A percentile compares a stretch with the other conserved stretches of the same genome.
Evolutionary conservation across 257 asterid genomes (phyloP).

Genomic region (Salvia rosmarinus): DNA sequence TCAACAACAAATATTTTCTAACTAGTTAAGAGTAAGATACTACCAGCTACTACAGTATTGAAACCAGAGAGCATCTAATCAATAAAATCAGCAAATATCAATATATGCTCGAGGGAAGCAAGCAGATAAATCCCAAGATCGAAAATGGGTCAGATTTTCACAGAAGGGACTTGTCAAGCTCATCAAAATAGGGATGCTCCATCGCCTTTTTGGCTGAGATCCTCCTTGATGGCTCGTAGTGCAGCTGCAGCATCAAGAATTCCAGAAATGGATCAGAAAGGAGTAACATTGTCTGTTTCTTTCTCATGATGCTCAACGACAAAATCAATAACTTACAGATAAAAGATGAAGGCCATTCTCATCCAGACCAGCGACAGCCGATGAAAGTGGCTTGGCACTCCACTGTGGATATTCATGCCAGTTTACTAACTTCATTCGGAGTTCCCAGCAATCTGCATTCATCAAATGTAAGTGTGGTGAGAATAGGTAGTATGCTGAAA

Average conservation of each 20-base stretch:
- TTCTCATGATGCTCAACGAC: not conserved
- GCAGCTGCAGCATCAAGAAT: conserved; percentile 51
- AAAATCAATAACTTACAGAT: conserved; percentile 47
- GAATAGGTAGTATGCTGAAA: no score
- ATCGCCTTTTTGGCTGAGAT: conserved; percentile 96
- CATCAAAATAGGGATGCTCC: conserved; percentile 91
- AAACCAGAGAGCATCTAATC: not conserved
- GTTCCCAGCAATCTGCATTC: no score
- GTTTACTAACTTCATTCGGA: conserved; percentile 49
- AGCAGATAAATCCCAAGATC: conserved; percentile 16
- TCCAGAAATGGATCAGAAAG: no score
- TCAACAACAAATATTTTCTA: no score
- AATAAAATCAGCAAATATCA: not conserved
- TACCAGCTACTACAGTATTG: conserved; percentile 8
- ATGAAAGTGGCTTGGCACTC: conserved; percentile 72
- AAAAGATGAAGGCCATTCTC: conserved; percentile 75
- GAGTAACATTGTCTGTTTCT: not conserved
- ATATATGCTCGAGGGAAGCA: conserved; percentile 52
- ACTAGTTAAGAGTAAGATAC: no score
- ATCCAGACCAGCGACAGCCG: conserved; percentile 79
- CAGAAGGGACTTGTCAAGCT: conserved; percentile 68
- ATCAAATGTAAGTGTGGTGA: no score
- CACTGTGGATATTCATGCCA: conserved; percentile 99
- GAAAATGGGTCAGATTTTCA: conserved; percentile 24
- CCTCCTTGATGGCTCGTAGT: conserved; percentile 83